These are phyloP conservation scores for Scenedesmus sp. DNA, from an alignment of 163 green algal genomes.

Conservation along the genomic window DNA sequence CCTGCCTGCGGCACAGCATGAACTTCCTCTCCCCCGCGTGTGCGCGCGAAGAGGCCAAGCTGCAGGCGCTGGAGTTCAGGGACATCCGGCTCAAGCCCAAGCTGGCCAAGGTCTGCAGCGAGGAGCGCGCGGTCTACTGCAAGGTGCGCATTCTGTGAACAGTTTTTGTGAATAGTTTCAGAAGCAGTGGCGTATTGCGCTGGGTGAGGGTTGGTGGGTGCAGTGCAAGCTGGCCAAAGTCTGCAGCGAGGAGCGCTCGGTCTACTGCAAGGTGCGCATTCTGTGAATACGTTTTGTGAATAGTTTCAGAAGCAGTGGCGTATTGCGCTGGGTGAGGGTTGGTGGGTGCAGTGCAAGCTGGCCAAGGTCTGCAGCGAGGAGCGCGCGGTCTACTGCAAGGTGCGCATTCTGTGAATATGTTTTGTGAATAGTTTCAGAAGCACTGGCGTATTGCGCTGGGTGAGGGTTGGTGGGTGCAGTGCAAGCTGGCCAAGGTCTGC, in stretches of 20 bases:
- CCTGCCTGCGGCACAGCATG: slow-evolving; percentile 77
- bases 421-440: too few species aligned
- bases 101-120: slow-evolving; percentile 83
- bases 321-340: too few species aligned
- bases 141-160: too few species aligned
- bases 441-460: too few species aligned
- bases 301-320: too few species aligned
- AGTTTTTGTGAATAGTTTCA: too few species aligned
- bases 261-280: slow-evolving; percentile 90
- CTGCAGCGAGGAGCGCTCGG: slow-evolving; percentile 82
- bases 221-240: slow-evolving; percentile 82
- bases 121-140: slow-evolving; percentile 85
- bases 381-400: slow-evolving; percentile 17
- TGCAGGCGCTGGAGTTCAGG: slow-evolving; percentile 78
- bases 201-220: too few species aligned
- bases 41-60: slow-evolving; percentile 78
- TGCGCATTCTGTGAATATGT: neutral
- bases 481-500: slow-evolving; percentile 84
- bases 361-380: slow-evolving; percentile 1
- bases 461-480: slow-evolving; percentile 19
- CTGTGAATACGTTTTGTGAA: too few species aligned
- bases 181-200: too few species aligned
- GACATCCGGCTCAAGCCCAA: slow-evolving; percentile 83
- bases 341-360: too few species aligned
- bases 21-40: slow-evolving; percentile 73